Evolutionary conservation across 1,284 basidiomycete species (phyloP), one percentile per base, ranked within the genome.

Genomic region (Violaceomyces palustris): DNA sequence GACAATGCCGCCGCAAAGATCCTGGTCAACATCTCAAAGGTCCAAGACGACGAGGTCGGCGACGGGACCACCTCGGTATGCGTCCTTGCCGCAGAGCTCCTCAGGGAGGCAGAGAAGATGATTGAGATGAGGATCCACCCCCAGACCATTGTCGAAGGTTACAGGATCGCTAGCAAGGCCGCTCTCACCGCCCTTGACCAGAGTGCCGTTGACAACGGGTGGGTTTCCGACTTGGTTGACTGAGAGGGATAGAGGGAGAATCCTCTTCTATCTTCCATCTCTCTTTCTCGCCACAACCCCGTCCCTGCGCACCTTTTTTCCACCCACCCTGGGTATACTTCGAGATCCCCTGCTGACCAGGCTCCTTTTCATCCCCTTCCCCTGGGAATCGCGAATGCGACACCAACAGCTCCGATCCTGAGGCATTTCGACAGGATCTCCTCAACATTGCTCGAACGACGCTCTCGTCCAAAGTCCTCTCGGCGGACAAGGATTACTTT

Each of bases 1-100:
- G 94, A 98, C 77, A 98, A 99, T 73, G 88, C 94, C 3, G 93
- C 94, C 0, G 94, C 94, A 41, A 98, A 98, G 79, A 97, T 99
- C 73, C 82, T 98, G 41, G 94, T 98, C 70, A 97, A 98, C 77
- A 98, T 99, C 74, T 93, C 89, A n/a, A 98, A 99, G 74, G 92
- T 97, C 14, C 94, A 98, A 77, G 94, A 99, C 70, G 94, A 99
- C 74, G 94, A 99, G 77, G 85, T 99, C 35, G 94, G 94, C 14
- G 94, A 97, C 76, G 94, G 94, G 22, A 98, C 92, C 19, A 98
- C 92, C 9, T 85, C 81, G 39, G 93, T 98, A 27, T 91, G 88
- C 55, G 92, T 99, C 1, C 77, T 99, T 9, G 88, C 92, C 1
- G 83, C 89, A 10, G 94, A 98, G 73, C 77, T 98, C 47, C 74